These are phyloP conservation scores for Wickerhamomyces sp. DNA, from an alignment of 1,139 yeast species.

Conservation along the genomic window DNA sequence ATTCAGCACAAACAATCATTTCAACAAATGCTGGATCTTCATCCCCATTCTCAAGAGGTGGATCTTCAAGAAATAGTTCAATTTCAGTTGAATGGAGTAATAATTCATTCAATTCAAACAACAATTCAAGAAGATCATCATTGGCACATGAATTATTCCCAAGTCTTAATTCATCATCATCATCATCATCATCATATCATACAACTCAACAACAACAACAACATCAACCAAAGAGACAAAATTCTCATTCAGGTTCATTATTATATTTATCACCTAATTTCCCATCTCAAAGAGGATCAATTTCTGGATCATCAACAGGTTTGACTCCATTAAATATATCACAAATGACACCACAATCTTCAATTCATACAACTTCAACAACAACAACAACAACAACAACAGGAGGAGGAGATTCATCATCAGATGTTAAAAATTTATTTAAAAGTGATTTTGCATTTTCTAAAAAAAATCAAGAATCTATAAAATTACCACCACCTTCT, in stretches of 20 bases:
- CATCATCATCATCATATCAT: too few species aligned
- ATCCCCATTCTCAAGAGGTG: slow-evolving; percentile 20
- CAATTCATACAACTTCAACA: slow-evolving; percentile 6
- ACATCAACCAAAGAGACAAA: slow-evolving; percentile 14
- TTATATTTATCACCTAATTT: slow-evolving; percentile 20
- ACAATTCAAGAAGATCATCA: slow-evolving; percentile 22
- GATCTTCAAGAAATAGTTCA: slow-evolving; percentile 23
- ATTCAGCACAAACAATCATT: slow-evolving; percentile 23
- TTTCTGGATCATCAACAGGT: slow-evolving; percentile 11
- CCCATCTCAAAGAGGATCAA: slow-evolving; percentile 17
- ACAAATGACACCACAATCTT: slow-evolving; percentile 3
- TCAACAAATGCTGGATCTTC: slow-evolving; percentile 18
- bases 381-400: background rate
- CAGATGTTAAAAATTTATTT: slow-evolving; percentile 7
- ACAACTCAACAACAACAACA: slow-evolving; percentile 11
- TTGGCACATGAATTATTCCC: slow-evolving; percentile 22
- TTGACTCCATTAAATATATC: slow-evolving; percentile 10
- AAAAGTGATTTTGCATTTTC: slow-evolving; percentile 15
- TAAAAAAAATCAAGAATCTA: slow-evolving; percentile 1
- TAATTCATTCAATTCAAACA: slow-evolving; percentile 8
- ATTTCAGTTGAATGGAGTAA: slow-evolving; percentile 19
- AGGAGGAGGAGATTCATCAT: background rate
- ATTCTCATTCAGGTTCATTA: slow-evolving; percentile 13
- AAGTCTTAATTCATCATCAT: too few species aligned
- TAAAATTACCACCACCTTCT: slow-evolving; percentile 17